Base-by-base conservation (phyloP, 306 rosid genomes). In the Sicyos baderoa region DNA sequence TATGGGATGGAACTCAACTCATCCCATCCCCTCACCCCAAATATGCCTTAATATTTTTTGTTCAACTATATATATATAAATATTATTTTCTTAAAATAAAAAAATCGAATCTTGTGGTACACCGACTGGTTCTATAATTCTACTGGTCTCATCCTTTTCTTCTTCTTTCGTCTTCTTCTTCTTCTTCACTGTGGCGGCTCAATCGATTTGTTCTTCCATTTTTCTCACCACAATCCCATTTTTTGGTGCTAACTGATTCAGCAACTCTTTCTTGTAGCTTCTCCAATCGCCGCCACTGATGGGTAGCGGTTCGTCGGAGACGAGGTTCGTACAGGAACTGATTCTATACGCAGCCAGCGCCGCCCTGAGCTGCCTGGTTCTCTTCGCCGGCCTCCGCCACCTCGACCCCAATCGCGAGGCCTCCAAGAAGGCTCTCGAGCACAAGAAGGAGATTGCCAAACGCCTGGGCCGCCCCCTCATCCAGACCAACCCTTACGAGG, bases 391-490 rank as follows among this genome's bases (percentile, higher is more conserved):
- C 19, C 87, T 90, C 23, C 84, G 85, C 16, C 89, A 88, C 6
- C 85, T 93, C 15, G 99, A 93, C 89, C 99, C 97, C 32, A 93
- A 84, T 69, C 96, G 99, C 0, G 96, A 90, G 71, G 79, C 99
- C 10, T 84, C 99, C 0, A 90, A 93, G 83, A 93, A 85, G 74
- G 91, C 86, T 17, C 72, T 90, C n/a, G 96, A 93, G 76, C 90
- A 85, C 18, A 90, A 90, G 88, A 93, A 93, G 78, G 95, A 86
- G 74, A 90, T 93, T 50, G 81, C 99, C 14, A 90, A 80, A 72
- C 97, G 99, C 50, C 76, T 93, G n/a, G 99, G 99, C 10, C 99
- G 99, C 6, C 99, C 99, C 54, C 96, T 93, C 57, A 85, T 90
- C 54, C 88, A 88, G n/a, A 93, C 99, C 4, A 90, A 82, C 69